These are phyloP conservation scores for Diutina pseudorugosa DNA, from an alignment of 1,139 yeast genomes.

Conservation along the genomic window DNA sequence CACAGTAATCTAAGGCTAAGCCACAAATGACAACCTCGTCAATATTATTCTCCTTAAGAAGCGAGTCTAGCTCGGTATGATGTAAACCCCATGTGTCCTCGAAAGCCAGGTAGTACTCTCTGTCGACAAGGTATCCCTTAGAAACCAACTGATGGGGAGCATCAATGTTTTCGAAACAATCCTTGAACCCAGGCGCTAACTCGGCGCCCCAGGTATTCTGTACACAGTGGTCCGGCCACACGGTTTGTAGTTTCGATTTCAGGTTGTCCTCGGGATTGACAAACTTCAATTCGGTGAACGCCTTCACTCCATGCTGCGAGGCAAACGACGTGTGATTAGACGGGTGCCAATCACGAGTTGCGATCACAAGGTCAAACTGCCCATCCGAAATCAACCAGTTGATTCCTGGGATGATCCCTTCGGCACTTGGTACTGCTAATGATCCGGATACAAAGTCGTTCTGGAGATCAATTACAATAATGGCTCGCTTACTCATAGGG, in stretches of 20 bases:
- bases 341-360: constrained; percentile 91
- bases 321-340: constrained; percentile 72
- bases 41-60: constrained; percentile 32
- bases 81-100: constrained; percentile 66
- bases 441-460: constrained; percentile 75
- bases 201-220: constrained; percentile 57
- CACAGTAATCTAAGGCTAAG: constrained; percentile 80
- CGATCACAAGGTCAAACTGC: constrained; percentile 52
- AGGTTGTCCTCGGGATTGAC: constrained; percentile 33
- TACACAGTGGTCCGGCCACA: constrained; percentile 93
- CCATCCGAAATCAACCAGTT: constrained; percentile 24
- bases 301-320: constrained; percentile 41
- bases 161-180: constrained; percentile 8
- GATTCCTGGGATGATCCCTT: constrained; percentile 43
- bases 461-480: constrained; percentile 70
- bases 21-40: constrained; percentile 67
- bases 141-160: constrained; percentile 33
- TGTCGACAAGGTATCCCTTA: constrained; percentile 59
- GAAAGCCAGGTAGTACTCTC: constrained; percentile 89
- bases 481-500: constrained; percentile 23
- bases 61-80: constrained; percentile 48
- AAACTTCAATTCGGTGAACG: constrained; percentile 41
- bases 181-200: constrained; percentile 36
- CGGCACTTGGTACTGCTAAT: constrained; percentile 58
- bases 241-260: constrained; percentile 22